Conservation (phyloP, 495 filamentous ascomycete species). For the Chlorociboria aeruginascens region DNA sequence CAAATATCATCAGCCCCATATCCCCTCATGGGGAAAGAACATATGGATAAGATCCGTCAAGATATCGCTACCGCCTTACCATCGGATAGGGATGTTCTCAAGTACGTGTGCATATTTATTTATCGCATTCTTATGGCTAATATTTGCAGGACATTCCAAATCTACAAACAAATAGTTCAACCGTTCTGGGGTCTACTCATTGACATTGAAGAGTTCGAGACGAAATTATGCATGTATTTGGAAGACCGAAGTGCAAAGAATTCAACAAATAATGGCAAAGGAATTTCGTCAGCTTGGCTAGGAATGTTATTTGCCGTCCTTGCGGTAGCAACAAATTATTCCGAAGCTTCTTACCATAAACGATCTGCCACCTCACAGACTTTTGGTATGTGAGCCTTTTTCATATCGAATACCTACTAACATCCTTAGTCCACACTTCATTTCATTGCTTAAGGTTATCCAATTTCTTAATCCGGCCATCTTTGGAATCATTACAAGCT, state of each 20-base stretch:
- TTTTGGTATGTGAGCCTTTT: constrained; percentile 5
- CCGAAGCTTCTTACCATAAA: constrained; percentile 48
- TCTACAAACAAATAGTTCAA: constrained; percentile 65
- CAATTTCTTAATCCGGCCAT: constrained; percentile 41
- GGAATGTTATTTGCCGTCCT: constrained; percentile 69
- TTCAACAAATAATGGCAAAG: constrained; percentile 32
- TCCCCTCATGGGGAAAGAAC: constrained; percentile 64
- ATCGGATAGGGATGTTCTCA: constrained; percentile 48
- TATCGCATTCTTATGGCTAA: neutral
- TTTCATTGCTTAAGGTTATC: constrained; percentile 42
- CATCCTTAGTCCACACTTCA: constrained; percentile 35
- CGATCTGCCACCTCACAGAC: constrained; percentile 37
- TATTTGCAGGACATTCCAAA: constrained; percentile 46
- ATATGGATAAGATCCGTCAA: constrained; percentile 55
- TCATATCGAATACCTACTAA: constrained; percentile 11
- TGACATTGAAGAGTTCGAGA: constrained; percentile 55
- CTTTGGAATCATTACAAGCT: constrained; percentile 45
- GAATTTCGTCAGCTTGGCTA: constrained; percentile 54
- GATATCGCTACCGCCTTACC: constrained; percentile 58
- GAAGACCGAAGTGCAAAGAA: constrained; percentile 38
- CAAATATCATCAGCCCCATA: constrained; percentile 76
- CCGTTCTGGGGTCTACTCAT: constrained; percentile 71
- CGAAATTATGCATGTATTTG: constrained; percentile 52
- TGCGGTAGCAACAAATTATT: constrained; percentile 73
- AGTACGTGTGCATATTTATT: constrained; percentile 24